Percentiles rank a stretch among this genome's conserved stretches.
phyloP scores from a whole-genome alignment of 2,329 filamentous ascomycete genomes.

The Zymoseptoria passerinii region DNA sequence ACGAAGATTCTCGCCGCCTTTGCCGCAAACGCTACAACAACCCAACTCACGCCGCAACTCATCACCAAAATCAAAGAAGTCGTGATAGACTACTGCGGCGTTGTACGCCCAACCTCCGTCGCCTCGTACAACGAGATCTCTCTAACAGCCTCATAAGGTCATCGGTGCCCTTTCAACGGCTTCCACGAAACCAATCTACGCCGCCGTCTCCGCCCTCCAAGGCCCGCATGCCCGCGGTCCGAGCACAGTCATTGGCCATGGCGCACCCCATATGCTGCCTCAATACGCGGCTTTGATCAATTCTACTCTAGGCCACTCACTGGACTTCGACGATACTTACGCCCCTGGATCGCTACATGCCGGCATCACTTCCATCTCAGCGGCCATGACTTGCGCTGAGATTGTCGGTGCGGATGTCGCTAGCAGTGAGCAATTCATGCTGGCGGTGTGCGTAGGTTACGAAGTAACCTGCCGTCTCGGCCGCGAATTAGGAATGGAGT shows the following conservation, averaged over 20 bases:
- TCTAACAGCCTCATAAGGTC: constrained; percentile 9
- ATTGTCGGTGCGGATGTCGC: constrained; percentile 10
- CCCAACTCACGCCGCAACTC: constrained; percentile 16
- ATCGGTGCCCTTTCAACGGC: constrained; percentile 21
- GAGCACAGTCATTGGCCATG: constrained; percentile 31
- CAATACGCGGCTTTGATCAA: constrained; percentile 38
- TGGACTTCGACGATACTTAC: constrained; percentile 42
- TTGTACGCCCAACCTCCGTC: constrained; percentile 20
- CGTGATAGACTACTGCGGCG: constrained; percentile 26
- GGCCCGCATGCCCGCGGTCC: constrained; percentile 16
- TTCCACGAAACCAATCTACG: constrained; percentile 22
- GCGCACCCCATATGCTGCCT: constrained; percentile 26
- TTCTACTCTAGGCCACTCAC: constrained; percentile 35
- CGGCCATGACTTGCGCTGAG: constrained; percentile 30
- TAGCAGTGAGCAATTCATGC: constrained; percentile 21
- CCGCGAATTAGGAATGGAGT: constrained; percentile 27
- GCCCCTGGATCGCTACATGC: constrained; percentile 36
- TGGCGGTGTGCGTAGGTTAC: constrained; percentile 30
- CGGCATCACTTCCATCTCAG: constrained; percentile 35
- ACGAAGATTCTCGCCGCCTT: constrained; percentile 23
- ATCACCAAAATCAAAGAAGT: constrained; percentile 25
- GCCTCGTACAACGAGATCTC: constrained; percentile 19
- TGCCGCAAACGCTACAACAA: constrained; percentile 14
- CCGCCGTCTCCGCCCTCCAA: constrained; percentile 21
- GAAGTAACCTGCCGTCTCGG: constrained; percentile 30